Conservation (phyloP, 306 rosid genomes). For the Ceratonia siliqua region DNA sequence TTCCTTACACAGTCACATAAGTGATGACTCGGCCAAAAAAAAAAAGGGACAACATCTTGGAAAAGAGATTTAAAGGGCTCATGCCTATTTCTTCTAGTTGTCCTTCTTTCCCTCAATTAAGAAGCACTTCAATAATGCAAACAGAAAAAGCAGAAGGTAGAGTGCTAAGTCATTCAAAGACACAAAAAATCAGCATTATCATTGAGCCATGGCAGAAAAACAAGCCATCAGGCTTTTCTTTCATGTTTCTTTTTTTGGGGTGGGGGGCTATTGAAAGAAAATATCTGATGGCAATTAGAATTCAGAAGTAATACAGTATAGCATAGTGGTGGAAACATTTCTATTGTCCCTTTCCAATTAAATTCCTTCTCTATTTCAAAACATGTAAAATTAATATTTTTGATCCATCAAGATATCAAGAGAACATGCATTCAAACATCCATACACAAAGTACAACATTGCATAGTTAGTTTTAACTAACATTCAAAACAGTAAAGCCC, state of each 20-base stretch:
- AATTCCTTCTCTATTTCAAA: neutral
- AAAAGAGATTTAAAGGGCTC: slow-evolving; percentile 10
- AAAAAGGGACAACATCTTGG: slow-evolving; percentile 4
- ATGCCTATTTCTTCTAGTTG: slow-evolving; percentile 13
- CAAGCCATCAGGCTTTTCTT: neutral
- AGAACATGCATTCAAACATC: neutral
- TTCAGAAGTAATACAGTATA: neutral
- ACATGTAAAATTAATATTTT: neutral
- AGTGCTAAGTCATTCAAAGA: slow-evolving; percentile 2
- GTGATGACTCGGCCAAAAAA: neutral
- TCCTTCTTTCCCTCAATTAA: slow-evolving; percentile 28
- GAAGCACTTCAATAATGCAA: slow-evolving; percentile 8
- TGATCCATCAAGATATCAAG: neutral
- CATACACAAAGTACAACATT: neutral
- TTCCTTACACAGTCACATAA: slow-evolving; percentile 14
- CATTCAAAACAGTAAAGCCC: neutral
- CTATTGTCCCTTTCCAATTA: neutral
- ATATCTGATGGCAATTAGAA: neutral
- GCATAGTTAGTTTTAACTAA: neutral
- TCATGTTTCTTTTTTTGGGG: neutral
- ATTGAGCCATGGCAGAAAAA: neutral
- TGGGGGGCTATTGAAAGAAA: neutral
- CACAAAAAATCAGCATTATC: slow-evolving; percentile 1
- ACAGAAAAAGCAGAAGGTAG: neutral
- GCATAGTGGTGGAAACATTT: neutral